These are phyloP conservation scores for Ceratobasidium sp. DNA, from an alignment of 1,284 basidiomycete species.

Conservation along the genomic window DNA sequence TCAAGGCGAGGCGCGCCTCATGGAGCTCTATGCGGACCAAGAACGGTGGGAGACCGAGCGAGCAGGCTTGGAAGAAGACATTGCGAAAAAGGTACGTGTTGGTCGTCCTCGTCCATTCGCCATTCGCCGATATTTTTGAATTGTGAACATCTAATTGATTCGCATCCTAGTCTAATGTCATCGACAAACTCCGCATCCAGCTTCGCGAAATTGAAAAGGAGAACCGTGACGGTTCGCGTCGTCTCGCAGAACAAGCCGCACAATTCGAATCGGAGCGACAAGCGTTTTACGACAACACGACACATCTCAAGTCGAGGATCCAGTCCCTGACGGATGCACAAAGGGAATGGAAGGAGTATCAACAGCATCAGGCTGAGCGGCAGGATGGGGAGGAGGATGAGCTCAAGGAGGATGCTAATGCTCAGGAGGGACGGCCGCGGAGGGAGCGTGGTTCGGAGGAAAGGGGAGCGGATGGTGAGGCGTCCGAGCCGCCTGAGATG, in stretches of 20 bases:
- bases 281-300: constrained; percentile 87
- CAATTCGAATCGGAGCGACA: constrained; percentile 88
- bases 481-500: constrained; percentile 85
- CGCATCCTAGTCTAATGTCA: constrained; percentile 57
- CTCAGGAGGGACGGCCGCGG: constrained; percentile 44
- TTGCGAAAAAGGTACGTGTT: constrained; percentile 33
- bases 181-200: constrained; percentile 80
- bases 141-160: background rate
- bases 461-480: constrained; percentile 67
- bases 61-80: constrained; percentile 74
- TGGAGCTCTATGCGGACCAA: constrained; percentile 83
- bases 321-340: constrained; percentile 78
- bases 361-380: constrained; percentile 27
- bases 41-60: constrained; percentile 80
- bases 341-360: constrained; percentile 55
- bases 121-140: too few relatives aligned
- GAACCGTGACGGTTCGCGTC: constrained; percentile 78
- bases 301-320: constrained; percentile 88
- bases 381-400: constrained; percentile 55
- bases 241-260: constrained; percentile 84
- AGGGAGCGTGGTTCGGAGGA: constrained; percentile 52
- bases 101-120: background rate
- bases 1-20: constrained; percentile 74
- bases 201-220: constrained; percentile 85
- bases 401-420: constrained; percentile 61